A percentile compares a stretch with the other conserved stretches of the same genome.
Evolutionary conservation across 495 filamentous ascomycete species (phyloP).

Genomic region (Ramalina intermedia): DNA sequence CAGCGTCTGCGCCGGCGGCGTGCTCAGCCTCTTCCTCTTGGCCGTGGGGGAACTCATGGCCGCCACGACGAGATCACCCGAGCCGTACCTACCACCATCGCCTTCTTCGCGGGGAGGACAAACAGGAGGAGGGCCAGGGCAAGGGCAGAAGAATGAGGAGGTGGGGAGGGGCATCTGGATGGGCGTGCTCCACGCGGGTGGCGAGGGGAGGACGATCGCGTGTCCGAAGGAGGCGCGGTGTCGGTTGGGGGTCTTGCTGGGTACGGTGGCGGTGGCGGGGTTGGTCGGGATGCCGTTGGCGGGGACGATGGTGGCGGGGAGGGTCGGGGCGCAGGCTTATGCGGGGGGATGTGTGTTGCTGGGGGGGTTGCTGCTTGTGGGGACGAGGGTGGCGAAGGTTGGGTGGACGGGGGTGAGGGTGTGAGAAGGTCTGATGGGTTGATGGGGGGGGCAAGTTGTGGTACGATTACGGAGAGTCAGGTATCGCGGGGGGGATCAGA

Average conservation of each 20-base stretch:
- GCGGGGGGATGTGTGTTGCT: conserved; percentile 9
- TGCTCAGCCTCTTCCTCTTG: conserved; percentile 53
- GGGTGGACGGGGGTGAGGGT: conserved; percentile 7
- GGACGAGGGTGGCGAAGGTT: conserved; percentile 2
- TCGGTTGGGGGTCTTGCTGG: conserved; percentile 53
- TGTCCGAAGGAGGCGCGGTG: conserved; percentile 14
- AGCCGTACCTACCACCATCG: background rate
- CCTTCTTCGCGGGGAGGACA: too few relatives aligned
- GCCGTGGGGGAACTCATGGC: conserved; percentile 17
- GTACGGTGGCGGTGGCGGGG: conserved; percentile 43
- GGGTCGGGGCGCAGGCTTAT: conserved; percentile 45
- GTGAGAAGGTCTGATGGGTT: background rate
- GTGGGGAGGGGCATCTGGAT: background rate
- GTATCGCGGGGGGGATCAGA: too few relatives aligned
- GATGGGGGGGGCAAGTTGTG: too few relatives aligned
- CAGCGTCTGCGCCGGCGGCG: conserved; percentile 45
- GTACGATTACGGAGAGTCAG: too few relatives aligned
- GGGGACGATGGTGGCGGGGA: conserved; percentile 32
- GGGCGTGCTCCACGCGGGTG: conserved; percentile 41
- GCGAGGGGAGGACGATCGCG: conserved; percentile 58
- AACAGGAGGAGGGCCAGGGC: background rate
- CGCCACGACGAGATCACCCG: conserved; percentile 23
- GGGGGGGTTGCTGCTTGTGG: conserved; percentile 1
- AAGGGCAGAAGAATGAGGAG: background rate
- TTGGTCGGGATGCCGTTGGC: conserved; percentile 55